These are phyloP conservation scores for Pythium rhizo-oryzae DNA, from an alignment of 352 stramenopile genomes.

Conservation along the genomic window DNA sequence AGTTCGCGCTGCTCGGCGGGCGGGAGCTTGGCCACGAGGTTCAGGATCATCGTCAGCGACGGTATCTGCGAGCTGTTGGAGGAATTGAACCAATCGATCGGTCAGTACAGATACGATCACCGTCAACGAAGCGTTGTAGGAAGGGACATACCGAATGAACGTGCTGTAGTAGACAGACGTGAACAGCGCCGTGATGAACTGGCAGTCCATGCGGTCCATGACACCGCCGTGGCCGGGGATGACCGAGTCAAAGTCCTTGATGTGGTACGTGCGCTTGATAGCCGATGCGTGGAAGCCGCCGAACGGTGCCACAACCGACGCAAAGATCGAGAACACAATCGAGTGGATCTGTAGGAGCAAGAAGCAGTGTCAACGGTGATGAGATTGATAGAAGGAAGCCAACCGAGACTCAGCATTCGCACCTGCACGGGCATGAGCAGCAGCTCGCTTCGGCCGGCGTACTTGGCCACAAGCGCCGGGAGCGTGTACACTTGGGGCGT, in stretches of 20 bases:
- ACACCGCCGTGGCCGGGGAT: conserved; percentile 98
- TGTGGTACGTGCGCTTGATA: conserved; percentile 98
- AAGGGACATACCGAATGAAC: conserved; percentile 89
- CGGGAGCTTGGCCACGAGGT: conserved; percentile 68
- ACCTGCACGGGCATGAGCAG: conserved; percentile 89
- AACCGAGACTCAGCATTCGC: neutral
- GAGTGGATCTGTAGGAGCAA: conserved; percentile 91
- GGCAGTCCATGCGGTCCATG: conserved; percentile 98
- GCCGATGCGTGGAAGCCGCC: conserved; percentile 98
- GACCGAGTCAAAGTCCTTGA: conserved; percentile 99
- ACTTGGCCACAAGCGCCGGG: conserved; percentile 73
- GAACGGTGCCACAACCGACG: conserved; percentile 98
- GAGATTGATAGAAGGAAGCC: no score
- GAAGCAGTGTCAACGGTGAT: no score
- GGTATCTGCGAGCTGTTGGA: conserved; percentile 55
- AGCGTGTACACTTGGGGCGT: conserved; percentile 62
- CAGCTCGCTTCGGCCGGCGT: conserved; percentile 76
- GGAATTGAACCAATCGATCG: neutral
- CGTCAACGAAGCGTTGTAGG: neutral
- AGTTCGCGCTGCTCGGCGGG: conserved; percentile 73
- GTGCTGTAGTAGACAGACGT: conserved; percentile 98
- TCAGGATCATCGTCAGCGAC: conserved; percentile 73
- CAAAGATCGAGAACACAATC: conserved; percentile 96
- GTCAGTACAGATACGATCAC: neutral
- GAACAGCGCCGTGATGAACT: conserved; percentile 95